A percentile compares a stretch with the other conserved stretches of the same genome.
Conservation (phyloP, 805 yeast species). For the Yarrowia sp. region DNA sequence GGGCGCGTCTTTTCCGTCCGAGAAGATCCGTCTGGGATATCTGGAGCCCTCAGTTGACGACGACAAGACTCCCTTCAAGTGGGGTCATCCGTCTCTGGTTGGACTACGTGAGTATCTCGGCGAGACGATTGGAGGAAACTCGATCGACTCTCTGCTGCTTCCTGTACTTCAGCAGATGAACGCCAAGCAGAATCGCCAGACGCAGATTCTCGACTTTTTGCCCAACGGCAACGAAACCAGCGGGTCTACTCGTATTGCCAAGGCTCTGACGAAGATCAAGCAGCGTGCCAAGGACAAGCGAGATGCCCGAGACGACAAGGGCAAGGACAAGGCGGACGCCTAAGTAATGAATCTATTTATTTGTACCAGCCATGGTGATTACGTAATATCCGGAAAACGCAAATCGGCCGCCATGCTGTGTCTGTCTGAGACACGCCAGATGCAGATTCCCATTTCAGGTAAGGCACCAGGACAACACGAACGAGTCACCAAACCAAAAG, state of each 20-base stretch:
- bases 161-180: constrained; percentile 84
- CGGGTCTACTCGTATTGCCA: neutral
- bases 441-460: too few relatives aligned
- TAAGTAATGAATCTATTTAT: too few relatives aligned
- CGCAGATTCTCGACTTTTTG: constrained; percentile 24
- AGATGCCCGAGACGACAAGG: neutral
- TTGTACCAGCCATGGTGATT: too few relatives aligned
- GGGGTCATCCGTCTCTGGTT: constrained; percentile 91
- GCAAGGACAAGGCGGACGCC: neutral
- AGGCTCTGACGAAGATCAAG: constrained; percentile 13
- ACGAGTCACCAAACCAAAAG: too few relatives aligned
- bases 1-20: constrained; percentile 67
- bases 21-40: constrained; percentile 69
- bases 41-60: constrained; percentile 76
- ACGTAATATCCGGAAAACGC: too few relatives aligned
- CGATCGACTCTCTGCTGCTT: constrained; percentile 76
- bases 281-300: constrained; percentile 13
- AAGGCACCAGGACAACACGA: too few relatives aligned
- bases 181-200: constrained; percentile 16
- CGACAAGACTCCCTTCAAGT: constrained; percentile 71
- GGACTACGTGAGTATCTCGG: constrained; percentile 67
- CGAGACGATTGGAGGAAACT: constrained; percentile 76
- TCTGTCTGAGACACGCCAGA: too few relatives aligned
- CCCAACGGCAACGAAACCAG: neutral
- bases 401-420: too few relatives aligned